These are phyloP conservation scores for Lyophyllum decastes DNA, from an alignment of 768 basidiomycete genomes.

Conservation along the genomic window DNA sequence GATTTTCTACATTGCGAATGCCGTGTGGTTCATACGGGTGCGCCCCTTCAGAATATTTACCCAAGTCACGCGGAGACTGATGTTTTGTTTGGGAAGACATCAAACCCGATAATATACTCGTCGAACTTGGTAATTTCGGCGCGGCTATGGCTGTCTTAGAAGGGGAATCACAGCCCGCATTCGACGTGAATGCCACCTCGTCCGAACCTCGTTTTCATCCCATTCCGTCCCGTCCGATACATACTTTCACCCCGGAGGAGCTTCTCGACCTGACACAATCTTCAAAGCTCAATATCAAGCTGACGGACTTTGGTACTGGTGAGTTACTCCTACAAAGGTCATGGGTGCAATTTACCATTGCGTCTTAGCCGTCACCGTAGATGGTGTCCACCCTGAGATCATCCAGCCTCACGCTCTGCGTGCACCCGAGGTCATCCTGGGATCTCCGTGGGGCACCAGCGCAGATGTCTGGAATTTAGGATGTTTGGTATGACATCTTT, in stretches of 20 bases:
- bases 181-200: not conserved
- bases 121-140: too few relatives aligned
- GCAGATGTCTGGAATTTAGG: conserved; percentile 35
- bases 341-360: not conserved
- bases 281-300: conserved; percentile 6
- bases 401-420: conserved; percentile 27
- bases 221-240: conserved; percentile 1
- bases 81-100: too few relatives aligned
- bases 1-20: too few relatives aligned
- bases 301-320: conserved; percentile 18
- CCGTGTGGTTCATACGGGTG: too few relatives aligned
- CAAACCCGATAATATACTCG: too few relatives aligned
- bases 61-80: too few relatives aligned
- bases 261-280: not conserved
- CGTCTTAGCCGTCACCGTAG: conserved; percentile 6
- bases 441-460: conserved; percentile 21
- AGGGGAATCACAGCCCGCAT: not conserved
- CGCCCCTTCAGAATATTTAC: too few relatives aligned
- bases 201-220: not conserved
- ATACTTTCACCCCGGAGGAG: not conserved
- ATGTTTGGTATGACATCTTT: conserved; percentile 21
- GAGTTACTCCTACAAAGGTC: not conserved
- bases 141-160: conserved; percentile 1
- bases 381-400: conserved; percentile 10
- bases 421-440: conserved; percentile 29